Conservation (phyloP, 345 rosid species). For the Balakata baccata region DNA sequence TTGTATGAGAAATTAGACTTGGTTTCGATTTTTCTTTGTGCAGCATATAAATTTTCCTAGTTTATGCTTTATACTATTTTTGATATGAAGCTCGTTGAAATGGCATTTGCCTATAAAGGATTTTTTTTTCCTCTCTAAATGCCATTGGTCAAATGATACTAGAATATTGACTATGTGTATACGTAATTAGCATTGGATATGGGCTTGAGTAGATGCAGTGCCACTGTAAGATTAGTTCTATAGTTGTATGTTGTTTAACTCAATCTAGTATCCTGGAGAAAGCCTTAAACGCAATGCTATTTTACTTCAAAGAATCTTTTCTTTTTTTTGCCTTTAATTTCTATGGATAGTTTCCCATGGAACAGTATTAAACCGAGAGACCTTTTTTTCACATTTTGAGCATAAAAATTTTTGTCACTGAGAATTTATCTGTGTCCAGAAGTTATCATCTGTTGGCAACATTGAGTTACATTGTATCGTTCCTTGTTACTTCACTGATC, state of each 20-base stretch:
- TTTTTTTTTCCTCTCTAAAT: neutral
- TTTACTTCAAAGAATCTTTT: neutral
- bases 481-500: no score
- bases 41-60: neutral
- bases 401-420: neutral
- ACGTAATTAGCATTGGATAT: neutral
- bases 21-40: neutral
- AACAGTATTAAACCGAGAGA: neutral
- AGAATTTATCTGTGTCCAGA: neutral
- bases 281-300: neutral
- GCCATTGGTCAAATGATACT: neutral
- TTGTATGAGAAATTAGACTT: neutral
- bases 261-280: neutral
- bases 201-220: neutral
- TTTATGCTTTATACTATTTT: neutral
- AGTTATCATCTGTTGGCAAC: no score
- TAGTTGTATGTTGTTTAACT: neutral
- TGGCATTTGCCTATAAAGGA: neutral
- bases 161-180: neutral
- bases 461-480: no score
- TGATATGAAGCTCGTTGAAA: slow-evolving; percentile 5
- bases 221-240: neutral
- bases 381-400: neutral
- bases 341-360: neutral
- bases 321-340: neutral